phyloP scores from a whole-genome alignment of 176 grass and related monocot species.

The Guadua angustifolia region DNA sequence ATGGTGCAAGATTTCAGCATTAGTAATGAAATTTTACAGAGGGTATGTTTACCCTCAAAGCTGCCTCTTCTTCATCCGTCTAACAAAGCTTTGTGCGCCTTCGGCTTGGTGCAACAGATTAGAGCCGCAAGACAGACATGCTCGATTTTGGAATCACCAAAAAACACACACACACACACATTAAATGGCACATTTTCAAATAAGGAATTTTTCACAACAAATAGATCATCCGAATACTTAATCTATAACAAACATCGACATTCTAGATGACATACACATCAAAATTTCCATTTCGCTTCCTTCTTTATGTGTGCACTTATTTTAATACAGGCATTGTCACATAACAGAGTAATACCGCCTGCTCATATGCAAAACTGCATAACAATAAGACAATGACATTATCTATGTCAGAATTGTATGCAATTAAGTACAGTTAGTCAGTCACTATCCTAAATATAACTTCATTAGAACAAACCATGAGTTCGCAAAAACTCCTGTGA shows the following conservation, averaged over 20 bases:
- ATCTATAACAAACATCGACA: not conserved
- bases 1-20: constrained; percentile 27
- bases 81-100: constrained; percentile 60
- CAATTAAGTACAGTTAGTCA: constrained; percentile 22
- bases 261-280: not conserved
- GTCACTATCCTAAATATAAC: not conserved
- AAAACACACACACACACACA: not conserved
- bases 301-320: not conserved
- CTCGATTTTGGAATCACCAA: constrained; percentile 10
- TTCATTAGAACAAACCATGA: not conserved
- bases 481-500: constrained; percentile 7
- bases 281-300: not conserved
- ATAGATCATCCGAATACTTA: constrained; percentile 5
- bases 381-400: constrained; percentile 6
- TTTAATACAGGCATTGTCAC: not conserved
- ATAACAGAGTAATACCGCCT: not conserved
- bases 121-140: constrained; percentile 53
- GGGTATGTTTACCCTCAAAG: constrained; percentile 58
- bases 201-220: not conserved
- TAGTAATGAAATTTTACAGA: not conserved
- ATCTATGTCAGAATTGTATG: not conserved
- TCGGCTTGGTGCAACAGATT: constrained; percentile 44
- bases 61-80: constrained; percentile 56
- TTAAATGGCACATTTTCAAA: constrained; percentile 4
- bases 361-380: not conserved